Base-by-base conservation (phyloP, 2,329 filamentous ascomycete species). In the Colletotrichum salicis region DNA sequence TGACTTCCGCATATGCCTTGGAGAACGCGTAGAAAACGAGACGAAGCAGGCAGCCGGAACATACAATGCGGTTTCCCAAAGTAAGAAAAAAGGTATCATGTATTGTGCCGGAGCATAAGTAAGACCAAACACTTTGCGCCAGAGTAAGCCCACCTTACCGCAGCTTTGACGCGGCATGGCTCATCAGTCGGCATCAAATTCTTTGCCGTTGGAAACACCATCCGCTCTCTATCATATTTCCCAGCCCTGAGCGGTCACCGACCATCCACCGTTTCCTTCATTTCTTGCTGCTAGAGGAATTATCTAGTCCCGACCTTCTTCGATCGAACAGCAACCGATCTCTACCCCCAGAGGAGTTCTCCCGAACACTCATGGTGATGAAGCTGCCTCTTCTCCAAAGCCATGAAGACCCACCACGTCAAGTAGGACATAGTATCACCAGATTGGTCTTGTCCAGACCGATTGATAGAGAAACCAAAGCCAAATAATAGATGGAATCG, bases 181-280 rank as follows among this genome's bases (percentile, higher is more conserved):
- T 15, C 33, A 33, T 4, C 12, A 58, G 31, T 54, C 22, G 64
- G 27, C 11, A 48, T 35, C 29, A 33, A 22, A 33, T 29, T 19
- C 13, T 12, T 33, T 11, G 45, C 55, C 33, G 12, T 31, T 35
- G 11, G 35, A 13, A 61, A 70, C 64, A 24, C 64, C 69, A 37
- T 31, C 41, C 64, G 31, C 64, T 41, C 52, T 33, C n/a, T 48
- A 48, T 68, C 24, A 24, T 71, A 54, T 71, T 29, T 59, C 19
- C 22, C 29, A 48, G 37, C 12, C 58, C 51, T 24, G 33, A n/a
- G 24, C 52, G 24, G 52, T 5, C 51, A 15, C 54, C 37, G 22
- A 22, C 45, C 5, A 59, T 37, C 27, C 13, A 41, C 24, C 29
- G 7, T 24, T 19, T 27, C 8, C 51, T 8, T 11, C 22, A 8